Evolutionary conservation across 2,329 filamentous ascomycete species (phyloP).

Genomic region (Emmonsiellopsis sp.): DNA sequence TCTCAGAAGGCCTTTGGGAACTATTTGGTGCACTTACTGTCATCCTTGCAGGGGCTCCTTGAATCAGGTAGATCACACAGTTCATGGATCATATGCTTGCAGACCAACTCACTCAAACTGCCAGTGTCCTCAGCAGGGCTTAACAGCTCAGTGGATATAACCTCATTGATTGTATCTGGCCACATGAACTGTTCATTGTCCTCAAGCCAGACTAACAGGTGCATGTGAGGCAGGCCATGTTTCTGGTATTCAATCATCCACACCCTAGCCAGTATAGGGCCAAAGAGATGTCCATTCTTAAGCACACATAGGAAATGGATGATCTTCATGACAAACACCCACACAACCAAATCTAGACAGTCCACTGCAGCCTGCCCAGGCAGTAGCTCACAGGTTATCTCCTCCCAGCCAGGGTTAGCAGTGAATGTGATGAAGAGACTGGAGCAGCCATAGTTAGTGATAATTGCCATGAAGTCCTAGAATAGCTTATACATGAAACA

Average conservation of each 20-base stretch:
- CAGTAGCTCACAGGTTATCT: neutral
- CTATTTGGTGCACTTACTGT: neutral
- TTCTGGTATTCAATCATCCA: neutral
- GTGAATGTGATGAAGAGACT: neutral
- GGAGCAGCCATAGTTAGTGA: neutral
- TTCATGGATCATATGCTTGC: neutral
- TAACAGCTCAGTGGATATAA: neutral
- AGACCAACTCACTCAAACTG: neutral
- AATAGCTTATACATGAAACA: neutral
- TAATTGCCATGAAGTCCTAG: neutral
- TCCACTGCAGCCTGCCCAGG: neutral
- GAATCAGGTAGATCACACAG: neutral
- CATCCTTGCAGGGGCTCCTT: neutral
- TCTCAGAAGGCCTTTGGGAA: neutral
- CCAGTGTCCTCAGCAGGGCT: neutral
- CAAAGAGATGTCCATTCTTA: neutral
- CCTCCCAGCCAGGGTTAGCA: neutral
- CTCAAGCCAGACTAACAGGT: neutral
- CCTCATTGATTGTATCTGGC: neutral
- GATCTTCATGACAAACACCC: neutral
- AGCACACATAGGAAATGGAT: neutral
- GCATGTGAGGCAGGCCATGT: neutral
- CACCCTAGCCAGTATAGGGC: neutral
- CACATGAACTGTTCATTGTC: neutral
- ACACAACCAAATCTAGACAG: neutral